Base-by-base conservation (phyloP, 176 grass and related monocot genomes). In the Phragmites australis region DNA sequence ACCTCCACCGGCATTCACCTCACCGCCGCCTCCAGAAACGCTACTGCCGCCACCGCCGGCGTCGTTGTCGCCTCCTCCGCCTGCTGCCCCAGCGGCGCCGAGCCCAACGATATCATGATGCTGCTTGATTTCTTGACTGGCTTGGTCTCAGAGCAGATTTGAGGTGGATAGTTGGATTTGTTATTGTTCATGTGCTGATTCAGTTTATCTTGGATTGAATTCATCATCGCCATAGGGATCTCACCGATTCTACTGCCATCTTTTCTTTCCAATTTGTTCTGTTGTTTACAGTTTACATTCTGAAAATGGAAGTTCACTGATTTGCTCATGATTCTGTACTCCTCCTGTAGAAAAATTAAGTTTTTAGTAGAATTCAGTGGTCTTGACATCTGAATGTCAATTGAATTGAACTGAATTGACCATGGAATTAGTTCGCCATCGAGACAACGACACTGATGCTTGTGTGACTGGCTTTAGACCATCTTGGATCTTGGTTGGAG, bases 21-120 rank as follows among this genome's bases (percentile, higher is more conserved):
- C 39, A 2, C 27, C 39, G 9, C 17, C 82, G 22, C 75, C 69
- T 21, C 29, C 67, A 1, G 44, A 37, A 0, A 54, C 32, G 19
- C 51, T 51, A 10, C 29, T 32, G 45, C 14, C 64, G 65, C 65
- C 78, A 43, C 68, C 76, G 26, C 25, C 14, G 22, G 47, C 21
- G 21, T 3, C 37, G 48, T 18, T n/a, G 47, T 23, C 75, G 25
- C 34, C 74, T 42, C 39, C 78, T 53, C 64, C 30, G 61, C 70
- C 60, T 26, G 16, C 47, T 30, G 51, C 83, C 25, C 72, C 44
- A 40, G 76, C 60, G 21, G 72, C 79, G 56, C 79, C 80, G n/a
- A 81, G 64, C 64, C 87, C 87, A 27, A 70, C 55, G 82, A 46
- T 47, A 16, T 65, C 77, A 3, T 89, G 71, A 88, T 50, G 29